Conservation (phyloP, 2,329 filamentous ascomycete species). For the Fusarium dimerum region DNA sequence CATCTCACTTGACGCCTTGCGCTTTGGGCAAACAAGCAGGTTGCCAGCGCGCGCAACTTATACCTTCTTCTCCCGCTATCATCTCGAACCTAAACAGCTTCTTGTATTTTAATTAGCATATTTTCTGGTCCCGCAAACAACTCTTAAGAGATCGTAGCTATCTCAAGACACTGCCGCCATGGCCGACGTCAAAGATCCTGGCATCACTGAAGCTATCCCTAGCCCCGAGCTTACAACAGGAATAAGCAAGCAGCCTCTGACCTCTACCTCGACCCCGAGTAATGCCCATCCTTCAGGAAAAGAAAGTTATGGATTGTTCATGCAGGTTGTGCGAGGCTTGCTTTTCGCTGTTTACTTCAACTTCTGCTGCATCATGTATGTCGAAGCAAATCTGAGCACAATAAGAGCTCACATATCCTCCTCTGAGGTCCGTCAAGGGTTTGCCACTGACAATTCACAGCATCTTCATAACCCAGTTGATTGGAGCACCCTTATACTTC, state of each 20-base stretch:
- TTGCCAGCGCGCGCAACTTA: background rate
- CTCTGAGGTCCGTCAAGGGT: too few relatives aligned
- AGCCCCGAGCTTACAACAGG: slow-evolving; percentile 32
- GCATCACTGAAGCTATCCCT: slow-evolving; percentile 29
- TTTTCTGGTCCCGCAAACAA: background rate
- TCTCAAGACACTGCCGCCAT: slow-evolving; percentile 18
- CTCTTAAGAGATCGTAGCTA: background rate
- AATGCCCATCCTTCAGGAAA: slow-evolving; percentile 56
- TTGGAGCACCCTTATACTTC: slow-evolving; percentile 75
- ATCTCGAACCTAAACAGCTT: too few relatives aligned
- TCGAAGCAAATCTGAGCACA: slow-evolving; percentile 1
- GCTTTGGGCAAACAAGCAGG: background rate
- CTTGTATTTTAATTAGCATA: too few relatives aligned
- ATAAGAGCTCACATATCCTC: too few relatives aligned
- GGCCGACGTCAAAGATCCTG: slow-evolving; percentile 25
- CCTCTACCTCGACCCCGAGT: slow-evolving; percentile 3
- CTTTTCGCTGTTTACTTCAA: slow-evolving; percentile 55
- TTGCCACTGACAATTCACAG: slow-evolving; percentile 36
- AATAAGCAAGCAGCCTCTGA: slow-evolving; percentile 18
- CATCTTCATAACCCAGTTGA: slow-evolving; percentile 70
- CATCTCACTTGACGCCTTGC: background rate
- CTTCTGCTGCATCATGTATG: slow-evolving; percentile 51
- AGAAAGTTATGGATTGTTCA: slow-evolving; percentile 50
- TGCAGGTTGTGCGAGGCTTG: slow-evolving; percentile 54
- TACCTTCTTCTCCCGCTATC: background rate